Conservation (phyloP, 345 rosid genomes). For the Salix udensis region DNA sequence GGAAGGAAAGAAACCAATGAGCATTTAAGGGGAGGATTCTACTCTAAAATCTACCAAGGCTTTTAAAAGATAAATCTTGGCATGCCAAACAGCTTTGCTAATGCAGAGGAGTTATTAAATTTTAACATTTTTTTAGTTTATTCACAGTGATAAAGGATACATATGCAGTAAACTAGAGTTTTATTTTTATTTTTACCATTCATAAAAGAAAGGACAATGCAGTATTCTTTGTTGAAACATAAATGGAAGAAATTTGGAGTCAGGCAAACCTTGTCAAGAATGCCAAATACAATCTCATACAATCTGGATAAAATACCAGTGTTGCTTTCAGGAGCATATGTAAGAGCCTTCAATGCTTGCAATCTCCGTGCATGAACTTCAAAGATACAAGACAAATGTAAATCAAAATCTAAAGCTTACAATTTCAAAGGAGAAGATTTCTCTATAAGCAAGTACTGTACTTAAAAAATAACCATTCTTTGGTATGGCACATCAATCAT, state of each 20-base stretch:
- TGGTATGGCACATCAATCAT: neutral
- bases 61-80: no score
- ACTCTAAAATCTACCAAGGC: no score
- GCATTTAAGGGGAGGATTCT: no score
- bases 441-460: neutral
- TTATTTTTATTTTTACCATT: neutral
- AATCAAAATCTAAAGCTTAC: neutral
- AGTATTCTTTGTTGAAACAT: neutral
- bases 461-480: neutral
- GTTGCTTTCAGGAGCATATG: constrained; percentile 80
- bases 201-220: neutral
- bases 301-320: constrained; percentile 69
- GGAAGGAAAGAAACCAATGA: no score
- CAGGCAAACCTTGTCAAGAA: constrained; percentile 84
- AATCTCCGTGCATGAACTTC: constrained; percentile 93
- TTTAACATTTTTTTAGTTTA: neutral
- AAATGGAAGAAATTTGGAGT: constrained; percentile 1
- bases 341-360: constrained; percentile 98
- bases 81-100: no score
- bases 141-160: neutral
- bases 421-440: neutral
- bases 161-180: neutral
- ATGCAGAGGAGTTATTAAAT: no score
- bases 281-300: constrained; percentile 87
- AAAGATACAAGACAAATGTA: neutral